These are phyloP conservation scores for Saraca asoca DNA, from an alignment of 331 rosid species.

Conservation along the genomic window DNA sequence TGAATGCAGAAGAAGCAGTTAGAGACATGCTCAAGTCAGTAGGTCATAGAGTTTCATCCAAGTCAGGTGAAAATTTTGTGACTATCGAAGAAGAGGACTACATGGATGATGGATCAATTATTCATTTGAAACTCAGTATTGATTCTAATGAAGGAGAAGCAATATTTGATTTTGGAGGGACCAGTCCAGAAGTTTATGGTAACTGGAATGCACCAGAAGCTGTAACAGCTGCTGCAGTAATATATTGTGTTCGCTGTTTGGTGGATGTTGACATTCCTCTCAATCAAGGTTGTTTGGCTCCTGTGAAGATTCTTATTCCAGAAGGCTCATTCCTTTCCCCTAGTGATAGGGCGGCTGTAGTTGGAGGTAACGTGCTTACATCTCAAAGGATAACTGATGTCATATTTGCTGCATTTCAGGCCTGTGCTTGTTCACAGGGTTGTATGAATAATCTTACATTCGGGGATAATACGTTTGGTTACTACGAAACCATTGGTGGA, in stretches of 20 bases:
- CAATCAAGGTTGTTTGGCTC: constrained; percentile 95
- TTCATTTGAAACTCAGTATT: constrained; percentile 74
- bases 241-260: constrained; percentile 83
- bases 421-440: constrained; percentile 97
- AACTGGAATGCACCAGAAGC: constrained; percentile 97
- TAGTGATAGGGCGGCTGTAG: constrained; percentile 88
- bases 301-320: constrained; percentile 82
- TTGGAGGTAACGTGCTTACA: constrained; percentile 87
- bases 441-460: constrained; percentile 95
- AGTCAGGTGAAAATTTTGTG: constrained; percentile 43
- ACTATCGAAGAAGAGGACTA: constrained; percentile 84
- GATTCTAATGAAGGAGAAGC: constrained; percentile 84
- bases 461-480: constrained; percentile 88
- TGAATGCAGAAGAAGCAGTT: constrained; percentile 89
- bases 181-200: constrained; percentile 88
- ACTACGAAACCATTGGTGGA: constrained; percentile 93
- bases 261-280: constrained; percentile 92
- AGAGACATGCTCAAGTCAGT: constrained; percentile 87
- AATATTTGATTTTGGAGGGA: constrained; percentile 70
- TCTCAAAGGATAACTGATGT: constrained; percentile 94
- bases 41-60: constrained; percentile 57
- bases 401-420: constrained; percentile 81
- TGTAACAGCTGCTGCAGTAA: constrained; percentile 89
- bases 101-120: constrained; percentile 93
- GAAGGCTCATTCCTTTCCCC: constrained; percentile 93